Evolutionary conservation across 805 yeast species (phyloP).

Genomic region (Saccharomycopsis selenospora): DNA sequence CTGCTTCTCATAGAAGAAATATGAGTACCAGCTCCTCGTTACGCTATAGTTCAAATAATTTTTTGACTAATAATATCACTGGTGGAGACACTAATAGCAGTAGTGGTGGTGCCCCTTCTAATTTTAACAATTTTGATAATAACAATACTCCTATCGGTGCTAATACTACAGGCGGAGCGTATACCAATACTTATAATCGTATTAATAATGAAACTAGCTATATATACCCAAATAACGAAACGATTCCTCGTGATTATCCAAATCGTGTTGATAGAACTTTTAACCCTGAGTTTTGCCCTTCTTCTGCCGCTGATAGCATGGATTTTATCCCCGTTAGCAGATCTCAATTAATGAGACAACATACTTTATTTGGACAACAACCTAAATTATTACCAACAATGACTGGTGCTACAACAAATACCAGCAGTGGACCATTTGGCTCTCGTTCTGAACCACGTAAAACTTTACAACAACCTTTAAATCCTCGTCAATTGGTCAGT

Average conservation of each 20-base stretch:
- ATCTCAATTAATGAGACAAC: no score
- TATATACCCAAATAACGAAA: background rate
- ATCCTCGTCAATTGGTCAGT: constrained; percentile 44
- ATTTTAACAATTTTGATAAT: background rate
- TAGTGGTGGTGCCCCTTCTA: constrained; percentile 19
- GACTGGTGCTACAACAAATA: no score
- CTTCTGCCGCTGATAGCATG: no score
- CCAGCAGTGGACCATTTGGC: no score
- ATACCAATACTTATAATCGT: background rate
- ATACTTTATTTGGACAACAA: no score
- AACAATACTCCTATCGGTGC: background rate
- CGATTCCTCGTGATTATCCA: background rate
- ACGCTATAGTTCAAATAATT: background rate
- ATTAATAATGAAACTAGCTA: background rate
- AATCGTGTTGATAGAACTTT: background rate
- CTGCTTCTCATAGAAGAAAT: background rate
- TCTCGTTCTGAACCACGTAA: constrained; percentile 17
- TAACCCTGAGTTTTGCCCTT: no score
- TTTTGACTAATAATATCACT: background rate
- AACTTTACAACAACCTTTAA: constrained; percentile 52
- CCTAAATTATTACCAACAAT: constrained; percentile 2
- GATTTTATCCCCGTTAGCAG: no score
- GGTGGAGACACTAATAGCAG: constrained; percentile 17
- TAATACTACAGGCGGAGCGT: background rate
- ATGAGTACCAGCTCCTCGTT: constrained; percentile 3